These are phyloP conservation scores for Fusarium austroafricanum DNA, from an alignment of 2,329 filamentous ascomycete species.

Conservation along the genomic window DNA sequence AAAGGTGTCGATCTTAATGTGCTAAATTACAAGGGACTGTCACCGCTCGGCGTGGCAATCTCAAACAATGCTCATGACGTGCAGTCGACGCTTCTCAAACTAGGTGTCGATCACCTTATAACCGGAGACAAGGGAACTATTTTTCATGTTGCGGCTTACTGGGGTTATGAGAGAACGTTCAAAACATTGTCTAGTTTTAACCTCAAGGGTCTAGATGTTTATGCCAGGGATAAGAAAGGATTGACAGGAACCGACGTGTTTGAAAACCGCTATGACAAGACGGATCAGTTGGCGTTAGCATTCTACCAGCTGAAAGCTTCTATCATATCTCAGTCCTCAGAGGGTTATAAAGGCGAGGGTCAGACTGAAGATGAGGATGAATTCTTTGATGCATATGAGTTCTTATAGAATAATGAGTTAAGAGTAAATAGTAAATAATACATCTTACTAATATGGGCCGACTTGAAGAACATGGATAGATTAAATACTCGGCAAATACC, in stretches of 20 bases:
- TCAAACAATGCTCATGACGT: neutral
- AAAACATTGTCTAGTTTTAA: neutral
- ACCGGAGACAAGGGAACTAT: neutral
- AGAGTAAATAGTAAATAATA: too few species aligned
- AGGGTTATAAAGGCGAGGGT: neutral
- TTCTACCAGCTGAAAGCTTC: neutral
- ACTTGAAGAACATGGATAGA: too few species aligned
- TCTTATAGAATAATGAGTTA: neutral
- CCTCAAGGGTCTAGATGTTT: neutral
- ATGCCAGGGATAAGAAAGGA: neutral
- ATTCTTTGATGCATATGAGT: neutral
- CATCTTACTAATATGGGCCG: too few species aligned
- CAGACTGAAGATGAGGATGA: neutral
- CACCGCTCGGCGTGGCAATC: neutral
- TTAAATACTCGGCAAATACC: too few species aligned
- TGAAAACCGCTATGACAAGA: neutral
- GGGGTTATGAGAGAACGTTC: neutral
- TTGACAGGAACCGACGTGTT: neutral
- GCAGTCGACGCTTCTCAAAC: rapidly evolving
- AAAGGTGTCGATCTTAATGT: neutral
- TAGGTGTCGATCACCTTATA: neutral
- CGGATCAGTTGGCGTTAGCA: neutral
- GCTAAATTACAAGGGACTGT: rapidly evolving
- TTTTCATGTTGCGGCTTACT: neutral
- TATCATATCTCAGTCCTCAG: neutral